Evolutionary conservation across 805 yeast genomes (phyloP).

Genomic region (Wickerhamomyces chaumierensis): DNA sequence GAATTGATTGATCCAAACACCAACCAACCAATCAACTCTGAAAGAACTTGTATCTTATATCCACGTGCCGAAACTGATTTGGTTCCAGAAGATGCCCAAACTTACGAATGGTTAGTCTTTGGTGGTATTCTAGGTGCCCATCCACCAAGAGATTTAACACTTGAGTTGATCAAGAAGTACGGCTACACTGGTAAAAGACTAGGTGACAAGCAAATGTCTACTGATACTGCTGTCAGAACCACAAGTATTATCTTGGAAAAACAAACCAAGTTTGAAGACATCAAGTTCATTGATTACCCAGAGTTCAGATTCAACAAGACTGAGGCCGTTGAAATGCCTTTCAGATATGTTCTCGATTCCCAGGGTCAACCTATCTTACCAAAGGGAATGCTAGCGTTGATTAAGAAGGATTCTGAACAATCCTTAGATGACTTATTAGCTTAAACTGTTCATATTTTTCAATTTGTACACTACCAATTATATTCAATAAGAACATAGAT

Average conservation of each 20-base stretch:
- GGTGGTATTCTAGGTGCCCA: constrained; percentile 96
- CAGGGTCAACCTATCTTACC: constrained; percentile 75
- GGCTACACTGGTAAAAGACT: constrained; percentile 83
- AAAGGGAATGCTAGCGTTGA: constrained; percentile 79
- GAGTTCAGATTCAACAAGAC: constrained; percentile 79
- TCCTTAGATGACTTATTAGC: constrained; percentile 52
- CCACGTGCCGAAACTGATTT: constrained; percentile 76
- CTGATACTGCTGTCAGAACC: constrained; percentile 93
- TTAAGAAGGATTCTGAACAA: constrained; percentile 77
- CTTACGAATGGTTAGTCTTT: constrained; percentile 82
- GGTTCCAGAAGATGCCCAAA: constrained; percentile 50
- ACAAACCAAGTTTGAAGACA: constrained; percentile 49
- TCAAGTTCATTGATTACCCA: constrained; percentile 84
- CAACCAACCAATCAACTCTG: constrained; percentile 30
- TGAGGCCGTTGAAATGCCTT: constrained; percentile 97
- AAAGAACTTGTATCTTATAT: constrained; percentile 72
- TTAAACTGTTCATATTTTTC: not conserved
- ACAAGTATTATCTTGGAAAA: constrained; percentile 70
- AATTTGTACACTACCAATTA: not conserved
- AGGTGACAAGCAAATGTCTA: constrained; percentile 89
- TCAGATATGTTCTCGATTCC: constrained; percentile 67
- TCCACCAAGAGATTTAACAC: constrained; percentile 86
- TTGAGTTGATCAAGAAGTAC: constrained; percentile 67
- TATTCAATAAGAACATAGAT: too few species aligned
- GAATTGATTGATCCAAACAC: constrained; percentile 22